phyloP scores from a whole-genome alignment of 1,139 yeast genomes.

The Blastobotrys apis region DNA sequence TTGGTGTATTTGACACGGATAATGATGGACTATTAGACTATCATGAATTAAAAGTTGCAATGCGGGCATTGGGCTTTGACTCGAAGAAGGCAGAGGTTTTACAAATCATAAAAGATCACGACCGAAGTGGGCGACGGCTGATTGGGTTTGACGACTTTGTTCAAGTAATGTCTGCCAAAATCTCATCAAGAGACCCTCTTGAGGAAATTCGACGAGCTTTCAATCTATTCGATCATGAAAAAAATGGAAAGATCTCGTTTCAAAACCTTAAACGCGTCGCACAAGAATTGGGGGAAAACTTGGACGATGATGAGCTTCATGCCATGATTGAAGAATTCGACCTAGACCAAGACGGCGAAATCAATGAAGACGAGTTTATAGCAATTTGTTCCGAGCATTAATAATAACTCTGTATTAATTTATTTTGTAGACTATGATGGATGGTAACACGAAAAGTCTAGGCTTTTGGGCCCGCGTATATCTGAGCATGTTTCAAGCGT shows the following conservation, averaged over 20 bases:
- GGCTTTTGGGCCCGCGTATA: too few species aligned
- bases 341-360: constrained; percentile 93
- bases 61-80: constrained; percentile 92
- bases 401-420: constrained; percentile 6
- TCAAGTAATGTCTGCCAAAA: constrained; percentile 69
- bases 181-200: constrained; percentile 80
- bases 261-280: constrained; percentile 86
- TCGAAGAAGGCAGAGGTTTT: constrained; percentile 74
- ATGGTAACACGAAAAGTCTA: not conserved
- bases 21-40: constrained; percentile 86
- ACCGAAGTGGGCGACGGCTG: constrained; percentile 65
- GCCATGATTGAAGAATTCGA: constrained; percentile 99
- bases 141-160: constrained; percentile 81
- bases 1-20: constrained; percentile 86
- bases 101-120: constrained; percentile 76
- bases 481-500: not conserved
- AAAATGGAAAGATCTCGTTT: constrained; percentile 75
- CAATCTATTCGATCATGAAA: constrained; percentile 82
- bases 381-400: constrained; percentile 72
- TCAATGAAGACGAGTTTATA: constrained; percentile 88
- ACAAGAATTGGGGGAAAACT: constrained; percentile 85
- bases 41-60: constrained; percentile 80
- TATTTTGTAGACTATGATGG: not conserved
- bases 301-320: constrained; percentile 85
- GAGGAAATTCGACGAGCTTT: constrained; percentile 93